A percentile compares a stretch with the other conserved stretches of the same genome.
phyloP scores from a whole-genome alignment of 768 basidiomycete species.

The Trametes gibbosa region DNA sequence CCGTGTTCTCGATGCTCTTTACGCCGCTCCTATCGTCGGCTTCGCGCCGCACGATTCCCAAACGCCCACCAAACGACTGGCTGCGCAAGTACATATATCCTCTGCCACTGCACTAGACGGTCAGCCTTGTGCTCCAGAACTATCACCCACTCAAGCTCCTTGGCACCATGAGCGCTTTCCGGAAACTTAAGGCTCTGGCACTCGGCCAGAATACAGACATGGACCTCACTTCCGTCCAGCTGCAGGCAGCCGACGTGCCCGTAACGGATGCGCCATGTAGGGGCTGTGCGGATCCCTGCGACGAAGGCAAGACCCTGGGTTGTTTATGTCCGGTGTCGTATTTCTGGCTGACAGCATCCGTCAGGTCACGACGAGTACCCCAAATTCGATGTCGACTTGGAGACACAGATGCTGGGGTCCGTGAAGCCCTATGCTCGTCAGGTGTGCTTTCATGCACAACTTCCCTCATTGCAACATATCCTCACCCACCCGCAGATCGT shows the following conservation, averaged over 20 bases:
- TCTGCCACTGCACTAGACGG: background rate
- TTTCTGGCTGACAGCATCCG: background rate
- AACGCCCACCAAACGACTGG: background rate
- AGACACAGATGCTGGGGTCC: slow-evolving; percentile 79
- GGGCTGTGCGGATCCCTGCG: slow-evolving; percentile 74
- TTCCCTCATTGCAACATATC: background rate
- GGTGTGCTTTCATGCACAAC: slow-evolving; percentile 39
- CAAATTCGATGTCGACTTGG: slow-evolving; percentile 76
- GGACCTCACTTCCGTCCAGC: slow-evolving; percentile 44
- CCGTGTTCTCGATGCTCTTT: slow-evolving; percentile 8
- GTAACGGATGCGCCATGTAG: slow-evolving; percentile 67
- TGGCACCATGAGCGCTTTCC: slow-evolving; percentile 22
- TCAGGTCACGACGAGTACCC: slow-evolving; percentile 76
- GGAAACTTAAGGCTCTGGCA: slow-evolving; percentile 27
- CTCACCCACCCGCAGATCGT: slow-evolving; percentile 53
- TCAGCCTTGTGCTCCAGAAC: background rate
- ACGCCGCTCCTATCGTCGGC: slow-evolving; percentile 7
- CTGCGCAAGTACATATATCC: background rate
- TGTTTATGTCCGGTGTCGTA: background rate
- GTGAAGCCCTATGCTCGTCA: slow-evolving; percentile 83
- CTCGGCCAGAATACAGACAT: slow-evolving; percentile 31
- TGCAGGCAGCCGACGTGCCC: slow-evolving; percentile 61
- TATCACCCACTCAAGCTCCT: background rate
- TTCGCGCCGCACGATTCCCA: background rate
- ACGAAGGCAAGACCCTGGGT: slow-evolving; percentile 46